Evolutionary conservation across 257 asterid genomes (phyloP).

Genomic region (Phtheirospermum japonicum): DNA sequence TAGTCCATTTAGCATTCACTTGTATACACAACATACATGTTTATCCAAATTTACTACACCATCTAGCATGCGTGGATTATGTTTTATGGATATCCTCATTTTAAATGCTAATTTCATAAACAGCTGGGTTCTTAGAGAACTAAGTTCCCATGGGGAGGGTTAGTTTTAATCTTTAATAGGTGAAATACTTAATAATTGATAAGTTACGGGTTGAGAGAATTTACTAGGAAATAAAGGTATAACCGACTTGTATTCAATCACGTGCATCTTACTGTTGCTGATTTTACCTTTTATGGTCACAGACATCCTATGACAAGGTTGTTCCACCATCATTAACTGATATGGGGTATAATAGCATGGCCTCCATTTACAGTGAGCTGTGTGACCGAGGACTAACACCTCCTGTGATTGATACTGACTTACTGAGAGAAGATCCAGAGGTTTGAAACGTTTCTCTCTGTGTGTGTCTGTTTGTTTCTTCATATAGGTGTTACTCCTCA

Average conservation of each 20-base stretch:
- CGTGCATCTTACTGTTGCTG: constrained; percentile 17
- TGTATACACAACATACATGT: not conserved
- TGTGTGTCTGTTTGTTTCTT: constrained; percentile 5
- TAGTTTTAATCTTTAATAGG: not conserved
- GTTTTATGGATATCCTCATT: constrained; percentile 13
- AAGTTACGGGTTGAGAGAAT: constrained; percentile 6
- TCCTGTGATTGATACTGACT: constrained; percentile 62
- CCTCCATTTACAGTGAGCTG: constrained; percentile 59
- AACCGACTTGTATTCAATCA: constrained; percentile 15
- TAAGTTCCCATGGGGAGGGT: not conserved
- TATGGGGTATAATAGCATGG: constrained; percentile 61
- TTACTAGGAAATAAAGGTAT: constrained; percentile 15
- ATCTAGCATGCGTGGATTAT: constrained; percentile 5
- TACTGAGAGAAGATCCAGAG: constrained; percentile 66
- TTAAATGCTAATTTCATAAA: not conserved
- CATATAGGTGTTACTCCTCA: no score
- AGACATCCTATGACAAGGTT: constrained; percentile 73
- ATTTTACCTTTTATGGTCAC: constrained; percentile 30
- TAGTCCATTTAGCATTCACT: constrained; percentile 22
- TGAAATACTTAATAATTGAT: not conserved
- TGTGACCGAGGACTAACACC: constrained; percentile 56
- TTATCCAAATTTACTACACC: constrained; percentile 3
- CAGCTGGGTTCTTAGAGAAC: constrained; percentile 3
- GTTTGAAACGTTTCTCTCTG: constrained; percentile 33
- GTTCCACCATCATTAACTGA: constrained; percentile 53